phyloP scores from a whole-genome alignment of 1,139 yeast genomes.

The Geotrichum reessii region DNA sequence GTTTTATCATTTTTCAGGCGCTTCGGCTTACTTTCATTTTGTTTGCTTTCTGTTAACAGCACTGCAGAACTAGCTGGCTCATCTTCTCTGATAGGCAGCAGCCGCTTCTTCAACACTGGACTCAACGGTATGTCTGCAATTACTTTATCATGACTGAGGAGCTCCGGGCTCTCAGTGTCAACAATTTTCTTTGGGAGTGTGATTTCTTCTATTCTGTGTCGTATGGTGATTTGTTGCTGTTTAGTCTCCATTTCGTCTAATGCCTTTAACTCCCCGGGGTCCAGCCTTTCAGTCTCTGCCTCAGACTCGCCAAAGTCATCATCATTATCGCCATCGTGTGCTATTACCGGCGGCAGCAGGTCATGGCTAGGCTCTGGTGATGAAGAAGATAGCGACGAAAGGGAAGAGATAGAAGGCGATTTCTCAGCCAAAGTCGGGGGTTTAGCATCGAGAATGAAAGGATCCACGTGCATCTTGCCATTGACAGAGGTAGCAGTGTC shows the following conservation, averaged over 20 bases:
- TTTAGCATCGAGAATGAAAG: background rate
- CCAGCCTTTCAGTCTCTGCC: conserved; percentile 77
- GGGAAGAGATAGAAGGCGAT: conserved; percentile 15
- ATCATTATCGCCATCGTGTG: background rate
- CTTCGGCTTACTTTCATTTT: conserved; percentile 6
- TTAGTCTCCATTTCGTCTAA: conserved; percentile 2
- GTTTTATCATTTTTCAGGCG: conserved; percentile 11
- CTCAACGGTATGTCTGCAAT: background rate
- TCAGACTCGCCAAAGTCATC: conserved; percentile 44
- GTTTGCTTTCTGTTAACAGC: background rate
- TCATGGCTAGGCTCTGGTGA: conserved; percentile 11
- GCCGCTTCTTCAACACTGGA: conserved; percentile 18
- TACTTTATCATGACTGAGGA: background rate
- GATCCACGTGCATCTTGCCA: background rate
- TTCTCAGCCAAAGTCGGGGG: background rate
- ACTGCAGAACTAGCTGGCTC: background rate
- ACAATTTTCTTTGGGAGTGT: background rate
- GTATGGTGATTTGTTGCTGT: background rate
- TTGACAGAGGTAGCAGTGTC: background rate
- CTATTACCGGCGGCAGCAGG: conserved; percentile 5
- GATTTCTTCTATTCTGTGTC: conserved; percentile 4
- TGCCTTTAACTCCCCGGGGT: conserved; percentile 25
- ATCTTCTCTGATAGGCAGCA: background rate
- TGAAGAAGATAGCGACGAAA: conserved; percentile 16
- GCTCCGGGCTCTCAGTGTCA: background rate